A percentile compares a stretch with the other conserved stretches of the same genome.
These are phyloP conservation scores for Yamadazyma taylorii DNA, from an alignment of 1,139 yeast genomes.

Conservation along the genomic window DNA sequence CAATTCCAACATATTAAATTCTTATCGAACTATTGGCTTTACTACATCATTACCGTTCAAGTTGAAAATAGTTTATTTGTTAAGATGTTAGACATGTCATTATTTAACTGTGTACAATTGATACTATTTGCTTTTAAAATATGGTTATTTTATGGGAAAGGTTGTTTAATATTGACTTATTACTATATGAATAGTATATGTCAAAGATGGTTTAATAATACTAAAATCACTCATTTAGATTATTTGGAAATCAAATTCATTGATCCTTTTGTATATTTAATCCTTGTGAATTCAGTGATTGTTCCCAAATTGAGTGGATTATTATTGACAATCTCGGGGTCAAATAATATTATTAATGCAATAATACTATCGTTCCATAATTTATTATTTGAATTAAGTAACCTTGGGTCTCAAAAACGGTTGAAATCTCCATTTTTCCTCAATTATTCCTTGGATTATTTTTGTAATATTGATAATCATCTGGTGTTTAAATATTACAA, in stretches of 20 bases:
- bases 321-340: constrained; percentile 11
- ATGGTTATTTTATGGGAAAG: constrained; percentile 32
- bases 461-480: constrained; percentile 17
- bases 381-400: constrained; percentile 11
- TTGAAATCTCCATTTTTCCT: constrained; percentile 13
- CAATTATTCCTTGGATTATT: constrained; percentile 11
- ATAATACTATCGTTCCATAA: constrained; percentile 9
- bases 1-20: constrained; percentile 18
- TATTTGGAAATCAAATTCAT: constrained; percentile 16
- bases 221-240: constrained; percentile 12
- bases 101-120: constrained; percentile 5
- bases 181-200: constrained; percentile 11
- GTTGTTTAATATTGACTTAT: constrained; percentile 22
- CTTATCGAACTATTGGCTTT: constrained; percentile 28
- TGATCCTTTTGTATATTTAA: constrained; percentile 16
- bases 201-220: constrained; percentile 3
- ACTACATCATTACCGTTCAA: constrained; percentile 19
- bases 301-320: constrained; percentile 4
- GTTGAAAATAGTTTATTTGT: constrained; percentile 15
- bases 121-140: constrained; percentile 17
- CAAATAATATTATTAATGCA: constrained; percentile 10
- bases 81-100: constrained; percentile 12
- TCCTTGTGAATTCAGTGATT: constrained; percentile 11
- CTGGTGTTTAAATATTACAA: constrained; percentile 15
- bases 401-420: constrained; percentile 1